Base-by-base conservation (phyloP, 768 basidiomycete species). In the Russula earlei region DNA sequence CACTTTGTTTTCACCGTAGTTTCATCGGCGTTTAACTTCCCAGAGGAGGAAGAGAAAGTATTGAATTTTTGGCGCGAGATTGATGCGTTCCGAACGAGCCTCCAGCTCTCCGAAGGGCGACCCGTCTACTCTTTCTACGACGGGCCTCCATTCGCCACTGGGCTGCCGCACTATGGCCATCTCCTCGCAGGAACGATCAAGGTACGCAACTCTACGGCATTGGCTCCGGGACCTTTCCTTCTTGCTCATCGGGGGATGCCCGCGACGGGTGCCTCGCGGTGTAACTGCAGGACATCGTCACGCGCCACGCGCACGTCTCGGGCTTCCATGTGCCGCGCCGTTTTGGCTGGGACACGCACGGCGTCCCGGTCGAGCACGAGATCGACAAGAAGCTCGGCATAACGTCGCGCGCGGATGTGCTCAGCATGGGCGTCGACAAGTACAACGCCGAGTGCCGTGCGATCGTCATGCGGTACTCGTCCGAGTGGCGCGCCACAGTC, bases 261-360 rank as follows among this genome's bases (percentile, higher is more conserved):
- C 34, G 17, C 27, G 48, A n/a, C n/a, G n/a, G n/a, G n/a, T n/a
- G n/a, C 14, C 31, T 27, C 6, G 27, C 37, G 37, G 12, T 24
- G 33, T 3, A n/a, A 25, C 40, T 19, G 27, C 66, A 98, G 95
- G 95, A 98, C 69, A 94, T 98, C 66, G 91, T 98, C 54, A 98
- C 95, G 41, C 82, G 95, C 52, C 92, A 96, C 72, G 94, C 94
- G 2, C 87, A 91, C 69, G 85, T 91, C 49, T 92, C 87, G 52
- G 95, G 95, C 6, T 85, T 82, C 70, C 87, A 97, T 67, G 95
- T 98, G 63, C 80, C 85, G 54, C 84, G 95, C 56, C 83, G 95
- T 50, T 98, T 98, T 68, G 95, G 95, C 52, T 98, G 95, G 95
- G 95, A 98, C 72, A 97, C 94, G 5, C 95, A 99, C 72, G 95